Conservation (phyloP, 108 stramenopile genomes). For the Mediolabrus comicus region DNA sequence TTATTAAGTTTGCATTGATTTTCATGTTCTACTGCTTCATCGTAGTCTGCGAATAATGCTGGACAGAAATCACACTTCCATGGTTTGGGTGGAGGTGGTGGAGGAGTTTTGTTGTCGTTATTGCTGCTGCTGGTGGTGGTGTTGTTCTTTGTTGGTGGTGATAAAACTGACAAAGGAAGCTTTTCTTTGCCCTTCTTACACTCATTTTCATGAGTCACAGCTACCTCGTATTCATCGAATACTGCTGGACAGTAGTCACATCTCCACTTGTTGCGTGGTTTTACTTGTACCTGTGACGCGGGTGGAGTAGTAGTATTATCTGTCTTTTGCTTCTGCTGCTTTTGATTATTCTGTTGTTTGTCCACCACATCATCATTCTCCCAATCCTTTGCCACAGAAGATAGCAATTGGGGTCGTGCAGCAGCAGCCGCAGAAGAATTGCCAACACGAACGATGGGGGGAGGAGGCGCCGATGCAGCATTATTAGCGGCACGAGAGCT, state of each 20-base stretch:
- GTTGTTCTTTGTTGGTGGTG: background rate
- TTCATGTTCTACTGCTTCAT: background rate
- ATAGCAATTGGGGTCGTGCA: no score
- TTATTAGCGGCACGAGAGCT: background rate
- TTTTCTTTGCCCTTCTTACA: background rate
- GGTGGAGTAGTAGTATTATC: background rate
- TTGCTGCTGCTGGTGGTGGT: background rate
- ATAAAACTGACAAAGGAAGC: background rate
- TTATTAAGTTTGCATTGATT: background rate
- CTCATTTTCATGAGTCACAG: background rate
- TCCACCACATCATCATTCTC: no score
- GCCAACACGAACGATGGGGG: no score
- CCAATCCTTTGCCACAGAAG: no score
- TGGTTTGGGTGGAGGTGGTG: background rate
- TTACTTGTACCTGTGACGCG: no score
- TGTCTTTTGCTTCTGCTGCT: no score
- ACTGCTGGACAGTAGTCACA: background rate
- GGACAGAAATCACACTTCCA: slow-evolving; percentile 13
- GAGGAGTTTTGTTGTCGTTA: background rate
- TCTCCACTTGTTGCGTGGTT: slow-evolving; percentile 1
- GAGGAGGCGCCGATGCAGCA: no score
- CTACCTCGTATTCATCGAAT: background rate
- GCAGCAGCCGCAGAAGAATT: no score
- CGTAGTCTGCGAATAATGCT: background rate
- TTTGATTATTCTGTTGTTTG: background rate